Evolutionary conservation across 345 rosid genomes (phyloP), one percentile per base, ranked within the genome.

Genomic region (Mallotus nudiflorus): DNA sequence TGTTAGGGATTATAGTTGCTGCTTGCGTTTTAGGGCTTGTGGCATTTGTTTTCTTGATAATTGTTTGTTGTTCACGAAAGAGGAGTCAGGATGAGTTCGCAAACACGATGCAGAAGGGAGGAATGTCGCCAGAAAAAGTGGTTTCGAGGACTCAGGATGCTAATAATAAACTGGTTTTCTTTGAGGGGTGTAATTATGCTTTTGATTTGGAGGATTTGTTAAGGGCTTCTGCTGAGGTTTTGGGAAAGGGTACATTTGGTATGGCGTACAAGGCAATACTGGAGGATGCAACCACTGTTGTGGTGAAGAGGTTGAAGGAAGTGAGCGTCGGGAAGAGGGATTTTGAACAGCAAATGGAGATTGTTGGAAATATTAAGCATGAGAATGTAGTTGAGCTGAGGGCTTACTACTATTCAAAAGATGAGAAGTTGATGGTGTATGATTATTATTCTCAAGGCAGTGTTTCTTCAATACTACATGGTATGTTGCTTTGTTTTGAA

Each of bases 171-270:
- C 66, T 95, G 79, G 92, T 82, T 42, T 95, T 95, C 92, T 95
- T 95, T 14, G 96, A 92, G 79, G 97, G 98, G n/a, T 89, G 96
- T 29, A 87, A 75, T 42, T 92, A 92, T 73, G 83, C 97, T 25
- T 92, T 95, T 53, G 97, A 95, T 85, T 84, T 95, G 78, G 99
- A 95, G 80, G 99, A 95, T 87, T 80, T 95, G 8, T 78, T 95
- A 83, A 89, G 98, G 74, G 99, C 99, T 64, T 95, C 98, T 15
- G 98, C 98, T 18, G 99, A 95, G 77, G 97, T 95, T n/a, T 78
- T 95, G 68, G 99, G 98, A 24, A 95, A 95, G 60, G 99, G 99
- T 49, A 89, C 99, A 13, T 92, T 92, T 56, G 98, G 99, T 19
- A 89, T 85, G 48, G 85, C 99, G 40, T 95, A 95, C 52, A 95